These are phyloP conservation scores for Borovskyia barvae DNA, from an alignment of 208 protist species.

Conservation along the genomic window DNA sequence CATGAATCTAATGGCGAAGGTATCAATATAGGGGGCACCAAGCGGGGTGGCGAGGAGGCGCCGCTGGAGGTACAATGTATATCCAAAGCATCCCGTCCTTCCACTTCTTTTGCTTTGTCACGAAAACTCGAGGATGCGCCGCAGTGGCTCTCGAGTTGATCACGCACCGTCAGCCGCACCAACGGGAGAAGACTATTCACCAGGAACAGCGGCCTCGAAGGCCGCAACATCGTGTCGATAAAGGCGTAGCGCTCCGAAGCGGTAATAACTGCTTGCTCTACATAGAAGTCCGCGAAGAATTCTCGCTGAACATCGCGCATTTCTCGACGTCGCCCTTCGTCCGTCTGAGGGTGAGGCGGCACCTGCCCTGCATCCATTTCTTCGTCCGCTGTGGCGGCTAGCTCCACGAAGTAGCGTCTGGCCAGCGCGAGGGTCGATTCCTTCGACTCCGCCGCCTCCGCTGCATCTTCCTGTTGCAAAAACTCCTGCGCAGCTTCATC, in stretches of 20 bases:
- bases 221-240: constrained; percentile 56
- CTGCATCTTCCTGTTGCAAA: constrained; percentile 39
- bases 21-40: constrained; percentile 24
- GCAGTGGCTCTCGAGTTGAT: constrained; percentile 58
- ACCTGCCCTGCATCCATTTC: constrained; percentile 47
- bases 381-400: constrained; percentile 52
- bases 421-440: constrained; percentile 56
- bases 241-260: constrained; percentile 37
- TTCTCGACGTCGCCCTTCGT: constrained; percentile 60
- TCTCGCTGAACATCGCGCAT: constrained; percentile 48
- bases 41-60: background rate
- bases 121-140: background rate
- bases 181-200: constrained; percentile 56
- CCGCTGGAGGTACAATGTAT: background rate
- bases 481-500: constrained; percentile 65
- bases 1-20: constrained; percentile 31
- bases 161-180: constrained; percentile 50
- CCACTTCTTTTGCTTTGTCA: background rate
- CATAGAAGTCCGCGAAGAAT: constrained; percentile 81
- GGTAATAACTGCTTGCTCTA: constrained; percentile 48
- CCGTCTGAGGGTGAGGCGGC: constrained; percentile 27
- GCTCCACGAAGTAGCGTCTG: constrained; percentile 59
- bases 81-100: background rate
- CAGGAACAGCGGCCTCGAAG: constrained; percentile 38
- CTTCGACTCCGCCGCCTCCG: constrained; percentile 30